Evolutionary conservation across 768 basidiomycete species (phyloP).

Genomic region (Termitomyces sp.): DNA sequence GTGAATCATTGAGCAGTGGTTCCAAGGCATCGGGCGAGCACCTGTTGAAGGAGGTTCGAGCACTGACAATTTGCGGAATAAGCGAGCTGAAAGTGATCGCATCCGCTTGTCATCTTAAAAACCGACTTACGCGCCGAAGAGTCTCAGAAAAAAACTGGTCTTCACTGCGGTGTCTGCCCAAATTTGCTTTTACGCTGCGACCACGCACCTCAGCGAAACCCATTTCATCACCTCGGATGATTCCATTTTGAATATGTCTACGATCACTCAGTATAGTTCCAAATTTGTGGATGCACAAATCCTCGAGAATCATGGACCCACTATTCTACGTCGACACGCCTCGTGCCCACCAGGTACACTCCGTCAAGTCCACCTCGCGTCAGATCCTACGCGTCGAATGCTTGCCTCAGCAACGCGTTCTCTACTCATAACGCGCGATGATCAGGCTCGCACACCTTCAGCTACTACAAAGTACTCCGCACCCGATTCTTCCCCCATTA

Average conservation of each 20-base stretch:
- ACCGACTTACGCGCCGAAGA: too few species aligned
- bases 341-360: conserved; percentile 2
- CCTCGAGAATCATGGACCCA: not conserved
- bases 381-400: not conserved
- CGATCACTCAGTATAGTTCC: not conserved
- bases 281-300: not conserved
- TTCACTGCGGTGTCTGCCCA: not conserved
- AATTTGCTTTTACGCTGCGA: not conserved
- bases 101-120: not conserved
- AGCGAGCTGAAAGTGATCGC: not conserved
- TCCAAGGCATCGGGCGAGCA: too few species aligned
- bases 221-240: too few species aligned
- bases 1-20: too few species aligned
- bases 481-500: not conserved
- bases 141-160: too few species aligned
- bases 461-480: not conserved
- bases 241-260: not conserved
- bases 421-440: not conserved
- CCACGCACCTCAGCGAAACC: not conserved
- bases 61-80: not conserved
- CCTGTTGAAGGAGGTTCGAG: not conserved
- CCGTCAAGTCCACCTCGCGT: not conserved
- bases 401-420: not conserved
- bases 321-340: not conserved
- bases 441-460: not conserved